Percentiles rank a stretch among this genome's conserved stretches.
phyloP scores from a whole-genome alignment of 306 rosid genomes.

The Quillaja saponaria region DNA sequence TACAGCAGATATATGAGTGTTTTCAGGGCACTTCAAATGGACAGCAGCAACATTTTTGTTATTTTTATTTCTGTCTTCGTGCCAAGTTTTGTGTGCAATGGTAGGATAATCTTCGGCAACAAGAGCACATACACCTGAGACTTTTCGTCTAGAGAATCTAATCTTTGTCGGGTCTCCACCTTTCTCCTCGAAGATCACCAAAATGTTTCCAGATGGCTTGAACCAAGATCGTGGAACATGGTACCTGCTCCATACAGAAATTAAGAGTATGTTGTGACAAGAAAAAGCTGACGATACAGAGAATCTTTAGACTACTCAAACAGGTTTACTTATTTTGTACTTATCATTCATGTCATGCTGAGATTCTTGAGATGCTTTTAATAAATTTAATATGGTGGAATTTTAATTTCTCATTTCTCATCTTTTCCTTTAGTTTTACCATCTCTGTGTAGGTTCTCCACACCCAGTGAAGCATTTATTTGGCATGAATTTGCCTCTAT shows the following conservation, averaged over 20 bases:
- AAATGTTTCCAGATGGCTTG: constrained; percentile 79
- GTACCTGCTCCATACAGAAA: constrained; percentile 58
- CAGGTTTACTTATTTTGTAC: no score
- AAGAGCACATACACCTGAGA: constrained; percentile 53
- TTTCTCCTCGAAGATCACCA: constrained; percentile 86
- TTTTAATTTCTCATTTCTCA: constrained; percentile 10
- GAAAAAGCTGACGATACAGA: constrained; percentile 1
- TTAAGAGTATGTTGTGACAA: neutral
- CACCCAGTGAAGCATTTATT: constrained; percentile 86
- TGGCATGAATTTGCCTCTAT: constrained; percentile 81
- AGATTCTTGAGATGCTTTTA: no score
- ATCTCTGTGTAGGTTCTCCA: constrained; percentile 89
- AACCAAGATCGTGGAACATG: constrained; percentile 98
- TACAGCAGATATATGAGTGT: constrained; percentile 44
- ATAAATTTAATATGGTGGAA: constrained; percentile 16
- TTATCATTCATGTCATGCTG: no score
- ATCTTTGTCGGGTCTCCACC: constrained; percentile 83
- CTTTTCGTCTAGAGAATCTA: constrained; percentile 53
- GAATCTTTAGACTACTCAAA: no score
- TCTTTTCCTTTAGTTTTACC: constrained; percentile 44
- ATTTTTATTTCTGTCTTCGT: constrained; percentile 32
- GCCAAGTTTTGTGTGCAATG: constrained; percentile 44
- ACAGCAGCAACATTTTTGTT: constrained; percentile 38
- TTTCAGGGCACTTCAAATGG: constrained; percentile 59
- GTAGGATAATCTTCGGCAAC: constrained; percentile 70